These are phyloP conservation scores for Allium cepa DNA, from an alignment of 106 monocot species.

Conservation along the genomic window DNA sequence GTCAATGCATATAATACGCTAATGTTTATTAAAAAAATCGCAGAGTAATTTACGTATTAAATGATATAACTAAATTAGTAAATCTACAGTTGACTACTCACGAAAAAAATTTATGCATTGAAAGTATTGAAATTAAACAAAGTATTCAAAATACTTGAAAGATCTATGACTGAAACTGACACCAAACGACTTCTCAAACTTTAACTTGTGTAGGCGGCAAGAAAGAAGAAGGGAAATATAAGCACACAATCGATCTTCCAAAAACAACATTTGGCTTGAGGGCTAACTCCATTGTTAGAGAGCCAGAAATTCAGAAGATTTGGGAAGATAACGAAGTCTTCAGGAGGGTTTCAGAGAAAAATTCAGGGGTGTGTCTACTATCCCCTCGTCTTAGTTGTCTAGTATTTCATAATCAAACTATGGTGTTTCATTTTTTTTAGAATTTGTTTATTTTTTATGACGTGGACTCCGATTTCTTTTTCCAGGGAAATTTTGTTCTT, in stretches of 20 bases:
- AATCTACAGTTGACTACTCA: too few relatives aligned
- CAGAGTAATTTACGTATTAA: too few relatives aligned
- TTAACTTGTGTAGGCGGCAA: conserved; percentile 30
- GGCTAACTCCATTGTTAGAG: conserved; percentile 71
- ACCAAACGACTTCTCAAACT: too few relatives aligned
- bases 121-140: too few relatives aligned
- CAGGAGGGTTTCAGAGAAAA: conserved; percentile 57
- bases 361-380: conserved; percentile 50
- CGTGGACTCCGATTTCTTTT: conserved; percentile 11
- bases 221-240: conserved; percentile 75
- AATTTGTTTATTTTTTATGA: not conserved
- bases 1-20: too few relatives aligned
- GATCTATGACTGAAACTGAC: too few relatives aligned
- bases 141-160: too few relatives aligned
- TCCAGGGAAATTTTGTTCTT: conserved; percentile 72
- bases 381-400: not conserved
- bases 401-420: too few relatives aligned
- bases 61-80: too few relatives aligned
- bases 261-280: conserved; percentile 89
- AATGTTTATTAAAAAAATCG: too few relatives aligned
- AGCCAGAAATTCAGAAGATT: conserved; percentile 89
- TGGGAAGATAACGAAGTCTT: conserved; percentile 92
- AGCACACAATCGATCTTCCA: conserved; percentile 89
- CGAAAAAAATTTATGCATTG: too few relatives aligned
- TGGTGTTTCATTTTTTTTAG: not conserved